Base-by-base conservation (phyloP, 2,329 filamentous ascomycete genomes). In the Dothideomycetes sp. region DNA sequence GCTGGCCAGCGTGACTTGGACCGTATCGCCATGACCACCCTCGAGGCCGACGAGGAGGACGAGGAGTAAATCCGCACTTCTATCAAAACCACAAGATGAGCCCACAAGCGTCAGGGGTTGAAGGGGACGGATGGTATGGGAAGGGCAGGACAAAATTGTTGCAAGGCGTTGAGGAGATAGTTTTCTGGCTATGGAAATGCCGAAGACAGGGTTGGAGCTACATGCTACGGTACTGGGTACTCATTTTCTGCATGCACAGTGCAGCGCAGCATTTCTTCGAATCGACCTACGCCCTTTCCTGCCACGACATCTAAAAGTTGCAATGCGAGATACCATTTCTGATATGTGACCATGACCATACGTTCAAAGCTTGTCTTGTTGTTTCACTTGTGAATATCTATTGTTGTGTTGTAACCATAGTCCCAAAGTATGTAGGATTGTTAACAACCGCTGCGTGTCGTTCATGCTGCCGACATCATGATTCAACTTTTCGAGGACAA, bases 1-100 rank as follows among this genome's bases (percentile, higher is more conserved):
- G 79, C 80, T 62, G 91, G 91, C 64, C 88, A 95, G 80, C 85
- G 91, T 77, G 91, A 98, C 83, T 78, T 98, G 77, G 91, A 96
- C 77, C 89, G 68, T 53, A 70, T 70, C 50, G 66, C 66, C 43
- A 63, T 67, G 60, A 68, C 65, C 51, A 68, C 65, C 34, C 59
- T 70, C 50, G 66, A 69, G 61, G 60, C 61, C 36, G 66, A 69
- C 55, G 65, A 69, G 56, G 64, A 68, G 54, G 64, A 68, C 35
- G 58, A 61, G 45, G 55, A 61, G 50, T 52, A 53, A 40, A 47
- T 35, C 10, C 30, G 31, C 30, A 27, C 12, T 19, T 31, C 36
- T 31, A 3, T 7, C 15, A 39, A 27, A 27, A 27, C 7, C 12
- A n/a, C 22, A 27, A 27, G 22, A 27, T 27, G 22, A 27, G 22